phyloP scores from a whole-genome alignment of 495 filamentous ascomycete genomes.

The Neurospora sp. region DNA sequence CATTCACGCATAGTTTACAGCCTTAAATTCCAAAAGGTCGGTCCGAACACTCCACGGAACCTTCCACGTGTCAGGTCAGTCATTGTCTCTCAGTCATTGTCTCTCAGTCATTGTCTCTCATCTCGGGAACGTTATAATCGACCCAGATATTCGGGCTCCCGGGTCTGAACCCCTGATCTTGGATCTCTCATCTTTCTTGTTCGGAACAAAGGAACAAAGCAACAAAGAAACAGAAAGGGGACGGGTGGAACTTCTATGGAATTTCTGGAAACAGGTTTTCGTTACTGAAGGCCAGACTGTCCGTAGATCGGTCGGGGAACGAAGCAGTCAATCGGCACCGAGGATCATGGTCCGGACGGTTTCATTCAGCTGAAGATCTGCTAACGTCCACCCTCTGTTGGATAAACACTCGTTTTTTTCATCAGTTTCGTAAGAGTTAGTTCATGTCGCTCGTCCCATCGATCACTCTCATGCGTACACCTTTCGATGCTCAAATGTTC shows the following conservation, averaged over 20 bases:
- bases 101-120: not conserved
- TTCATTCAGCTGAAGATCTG: not conserved
- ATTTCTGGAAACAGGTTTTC: not conserved
- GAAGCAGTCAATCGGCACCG: not conserved
- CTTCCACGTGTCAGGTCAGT: not conserved
- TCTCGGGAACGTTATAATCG: not conserved
- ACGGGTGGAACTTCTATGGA: not conserved
- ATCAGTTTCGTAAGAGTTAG: not conserved
- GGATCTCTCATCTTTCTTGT: not conserved
- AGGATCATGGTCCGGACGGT: not conserved
- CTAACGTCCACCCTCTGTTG: not conserved
- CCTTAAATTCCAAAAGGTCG: too few relatives aligned
- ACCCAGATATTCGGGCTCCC: not conserved
- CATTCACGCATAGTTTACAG: too few relatives aligned
- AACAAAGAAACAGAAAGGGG: constrained; percentile 1
- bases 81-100: not conserved
- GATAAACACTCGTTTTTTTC: not conserved
- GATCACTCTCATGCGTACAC: not conserved
- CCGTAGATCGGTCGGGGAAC: not conserved
- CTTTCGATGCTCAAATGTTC: not conserved
- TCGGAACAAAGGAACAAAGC: not conserved
- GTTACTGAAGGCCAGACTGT: not conserved
- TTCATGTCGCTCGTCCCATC: not conserved
- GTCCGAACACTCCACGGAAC: not conserved
- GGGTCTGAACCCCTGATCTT: not conserved